These are phyloP conservation scores for Yamadazyma spencermartinsiae DNA, from an alignment of 1,139 yeast genomes.

Conservation along the genomic window DNA sequence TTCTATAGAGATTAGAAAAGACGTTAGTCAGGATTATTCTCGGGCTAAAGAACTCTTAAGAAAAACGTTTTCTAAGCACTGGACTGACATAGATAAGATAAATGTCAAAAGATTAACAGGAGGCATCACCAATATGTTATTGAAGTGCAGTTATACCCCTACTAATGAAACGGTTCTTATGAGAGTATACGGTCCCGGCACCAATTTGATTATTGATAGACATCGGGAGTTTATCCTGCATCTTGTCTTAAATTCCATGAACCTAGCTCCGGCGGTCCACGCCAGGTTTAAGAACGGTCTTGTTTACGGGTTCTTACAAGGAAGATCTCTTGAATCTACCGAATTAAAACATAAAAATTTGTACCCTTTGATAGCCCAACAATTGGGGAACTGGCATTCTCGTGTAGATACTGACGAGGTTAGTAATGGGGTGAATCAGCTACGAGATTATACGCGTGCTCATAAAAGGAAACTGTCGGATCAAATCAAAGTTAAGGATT, in stretches of 20 bases:
- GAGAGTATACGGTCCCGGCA: slow-evolving; percentile 76
- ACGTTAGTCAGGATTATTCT: slow-evolving; percentile 28
- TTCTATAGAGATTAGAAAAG: slow-evolving; percentile 33
- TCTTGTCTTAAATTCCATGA: slow-evolving; percentile 56
- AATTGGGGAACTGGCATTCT: slow-evolving; percentile 73
- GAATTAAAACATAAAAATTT: slow-evolving; percentile 51
- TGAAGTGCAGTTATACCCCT: slow-evolving; percentile 45
- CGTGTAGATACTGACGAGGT: slow-evolving; percentile 45
- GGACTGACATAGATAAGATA: slow-evolving; percentile 29
- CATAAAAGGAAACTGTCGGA: slow-evolving; percentile 18
- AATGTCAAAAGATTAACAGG: slow-evolving; percentile 55
- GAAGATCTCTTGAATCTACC: slow-evolving; percentile 58
- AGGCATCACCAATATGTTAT: slow-evolving; percentile 76
- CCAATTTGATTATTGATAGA: slow-evolving; percentile 71
- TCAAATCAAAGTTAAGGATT: slow-evolving; percentile 3
- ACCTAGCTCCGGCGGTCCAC: slow-evolving; percentile 68
- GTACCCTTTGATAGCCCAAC: slow-evolving; percentile 62
- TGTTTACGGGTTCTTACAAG: slow-evolving; percentile 69
- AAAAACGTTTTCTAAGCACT: slow-evolving; percentile 34
- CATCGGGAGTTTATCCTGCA: slow-evolving; percentile 77
- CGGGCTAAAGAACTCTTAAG: slow-evolving; percentile 35
- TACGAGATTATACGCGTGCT: slow-evolving; percentile 34
- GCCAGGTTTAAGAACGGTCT: slow-evolving; percentile 75
- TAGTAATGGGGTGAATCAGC: slow-evolving; percentile 50
- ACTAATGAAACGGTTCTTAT: slow-evolving; percentile 50